Conservation (phyloP, 2,329 filamentous ascomycete genomes). For the Grosmannia huntii region DNA sequence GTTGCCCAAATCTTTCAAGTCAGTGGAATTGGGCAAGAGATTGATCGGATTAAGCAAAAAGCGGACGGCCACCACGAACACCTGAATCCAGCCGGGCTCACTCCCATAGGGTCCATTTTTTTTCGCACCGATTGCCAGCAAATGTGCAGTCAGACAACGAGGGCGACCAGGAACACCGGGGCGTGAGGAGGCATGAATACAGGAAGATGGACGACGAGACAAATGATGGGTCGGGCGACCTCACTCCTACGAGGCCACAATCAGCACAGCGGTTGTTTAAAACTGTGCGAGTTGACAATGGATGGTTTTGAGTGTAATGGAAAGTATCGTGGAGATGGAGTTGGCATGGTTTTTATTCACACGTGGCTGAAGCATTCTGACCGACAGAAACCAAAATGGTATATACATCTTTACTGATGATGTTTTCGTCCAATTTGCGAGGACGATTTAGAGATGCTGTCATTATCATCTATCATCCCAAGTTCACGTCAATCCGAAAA, state of each 20-base stretch:
- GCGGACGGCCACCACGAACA: background rate
- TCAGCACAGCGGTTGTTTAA: background rate
- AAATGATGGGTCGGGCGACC: background rate
- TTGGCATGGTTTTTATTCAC: no score
- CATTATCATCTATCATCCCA: no score
- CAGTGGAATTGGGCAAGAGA: conserved; percentile 2
- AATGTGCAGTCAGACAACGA: background rate
- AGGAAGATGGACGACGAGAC: background rate
- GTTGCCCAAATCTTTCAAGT: background rate
- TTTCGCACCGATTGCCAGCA: background rate
- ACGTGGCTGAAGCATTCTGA: no score
- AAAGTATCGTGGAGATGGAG: no score
- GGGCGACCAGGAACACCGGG: background rate
- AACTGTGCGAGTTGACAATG: background rate
- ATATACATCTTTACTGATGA: no score
- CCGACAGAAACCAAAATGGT: no score
- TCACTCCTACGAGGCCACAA: background rate
- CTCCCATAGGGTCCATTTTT: background rate
- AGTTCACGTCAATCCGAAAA: no score
- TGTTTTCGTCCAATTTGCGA: no score
- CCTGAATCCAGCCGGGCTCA: background rate
- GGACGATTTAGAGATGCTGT: no score
- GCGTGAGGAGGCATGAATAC: background rate
- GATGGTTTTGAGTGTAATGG: no score
- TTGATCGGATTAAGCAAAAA: background rate